Evolutionary conservation across 139 green algal species (phyloP).

Genomic region (Tetradesmus obliquus): DNA sequence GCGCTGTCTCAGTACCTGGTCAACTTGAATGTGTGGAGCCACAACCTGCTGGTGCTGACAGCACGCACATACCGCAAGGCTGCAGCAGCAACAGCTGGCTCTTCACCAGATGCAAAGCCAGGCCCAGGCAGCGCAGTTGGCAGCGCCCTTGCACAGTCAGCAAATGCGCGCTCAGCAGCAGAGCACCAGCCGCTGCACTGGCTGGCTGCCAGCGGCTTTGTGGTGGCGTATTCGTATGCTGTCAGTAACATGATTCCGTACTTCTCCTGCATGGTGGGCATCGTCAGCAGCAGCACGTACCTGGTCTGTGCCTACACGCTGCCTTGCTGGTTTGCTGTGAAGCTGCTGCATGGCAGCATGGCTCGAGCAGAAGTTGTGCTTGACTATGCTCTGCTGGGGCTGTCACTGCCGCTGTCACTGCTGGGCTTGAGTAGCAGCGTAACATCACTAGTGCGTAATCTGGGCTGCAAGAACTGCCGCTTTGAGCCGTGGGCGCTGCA

Average conservation of each 20-base stretch:
- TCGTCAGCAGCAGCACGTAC: conserved; percentile 65
- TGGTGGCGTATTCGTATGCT: conserved; percentile 58
- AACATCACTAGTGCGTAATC: conserved; percentile 42
- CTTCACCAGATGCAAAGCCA: neutral
- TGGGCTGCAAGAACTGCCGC: conserved; percentile 3
- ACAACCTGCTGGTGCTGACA: conserved; percentile 72
- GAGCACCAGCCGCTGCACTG: conserved; percentile 47
- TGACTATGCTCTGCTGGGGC: conserved; percentile 38
- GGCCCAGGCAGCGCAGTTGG: neutral
- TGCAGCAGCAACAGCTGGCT: neutral
- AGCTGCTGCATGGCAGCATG: conserved; percentile 45
- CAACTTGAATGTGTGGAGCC: conserved; percentile 71
- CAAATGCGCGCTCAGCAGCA: neutral
- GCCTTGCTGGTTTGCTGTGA: conserved; percentile 60
- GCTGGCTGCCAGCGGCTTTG: conserved; percentile 54
- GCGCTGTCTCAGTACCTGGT: conserved; percentile 71
- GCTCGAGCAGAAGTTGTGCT: conserved; percentile 22
- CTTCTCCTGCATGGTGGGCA: conserved; percentile 68
- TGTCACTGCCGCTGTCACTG: conserved; percentile 33
- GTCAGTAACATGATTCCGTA: conserved; percentile 63
- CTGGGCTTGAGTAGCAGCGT: conserved; percentile 50
- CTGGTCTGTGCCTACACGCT: conserved; percentile 66
- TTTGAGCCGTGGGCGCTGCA: neutral
- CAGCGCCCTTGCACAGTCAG: neutral
- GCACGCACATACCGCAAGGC: conserved; percentile 18